These are phyloP conservation scores for Agrocybe chaxingu DNA, from an alignment of 768 basidiomycete genomes.

Conservation along the genomic window DNA sequence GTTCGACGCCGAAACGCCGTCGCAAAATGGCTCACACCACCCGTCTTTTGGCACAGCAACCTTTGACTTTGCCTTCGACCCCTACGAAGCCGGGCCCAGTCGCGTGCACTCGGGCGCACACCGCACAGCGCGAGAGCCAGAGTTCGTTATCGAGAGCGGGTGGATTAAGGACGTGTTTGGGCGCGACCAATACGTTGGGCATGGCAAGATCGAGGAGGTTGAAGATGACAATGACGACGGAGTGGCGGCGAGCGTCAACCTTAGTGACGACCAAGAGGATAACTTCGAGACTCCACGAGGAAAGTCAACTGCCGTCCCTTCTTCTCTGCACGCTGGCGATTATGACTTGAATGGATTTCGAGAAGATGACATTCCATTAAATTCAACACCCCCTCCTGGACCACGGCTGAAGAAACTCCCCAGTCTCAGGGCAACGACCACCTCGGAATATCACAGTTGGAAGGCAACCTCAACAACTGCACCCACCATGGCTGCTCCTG, in stretches of 20 bases:
- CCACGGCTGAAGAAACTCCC: constrained; percentile 18
- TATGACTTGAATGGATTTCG: constrained; percentile 9
- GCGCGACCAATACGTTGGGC: constrained; percentile 17
- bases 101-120: constrained; percentile 11
- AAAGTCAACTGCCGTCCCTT: constrained; percentile 6
- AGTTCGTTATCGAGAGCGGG: constrained; percentile 19
- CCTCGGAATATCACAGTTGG: constrained; percentile 8
- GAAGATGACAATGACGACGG: constrained; percentile 14
- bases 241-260: constrained; percentile 9
- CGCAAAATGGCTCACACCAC: constrained; percentile 10
- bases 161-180: constrained; percentile 24
- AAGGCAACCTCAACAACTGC: constrained; percentile 9
- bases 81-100: constrained; percentile 17
- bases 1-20: constrained; percentile 13
- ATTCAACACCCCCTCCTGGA: constrained; percentile 25
- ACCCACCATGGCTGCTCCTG: constrained; percentile 3
- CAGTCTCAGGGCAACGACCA: constrained; percentile 20
- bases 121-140: constrained; percentile 9
- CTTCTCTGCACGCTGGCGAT: constrained; percentile 4
- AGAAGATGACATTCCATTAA: constrained; percentile 11
- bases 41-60: constrained; percentile 13
- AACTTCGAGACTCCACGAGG: constrained; percentile 14
- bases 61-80: constrained; percentile 7
- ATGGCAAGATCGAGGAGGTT: constrained; percentile 28
- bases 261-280: constrained; percentile 10